Percentiles rank a stretch among this genome's conserved stretches.
Conservation (phyloP, 2,329 filamentous ascomycete species). For the Botrytis paeoniae region DNA sequence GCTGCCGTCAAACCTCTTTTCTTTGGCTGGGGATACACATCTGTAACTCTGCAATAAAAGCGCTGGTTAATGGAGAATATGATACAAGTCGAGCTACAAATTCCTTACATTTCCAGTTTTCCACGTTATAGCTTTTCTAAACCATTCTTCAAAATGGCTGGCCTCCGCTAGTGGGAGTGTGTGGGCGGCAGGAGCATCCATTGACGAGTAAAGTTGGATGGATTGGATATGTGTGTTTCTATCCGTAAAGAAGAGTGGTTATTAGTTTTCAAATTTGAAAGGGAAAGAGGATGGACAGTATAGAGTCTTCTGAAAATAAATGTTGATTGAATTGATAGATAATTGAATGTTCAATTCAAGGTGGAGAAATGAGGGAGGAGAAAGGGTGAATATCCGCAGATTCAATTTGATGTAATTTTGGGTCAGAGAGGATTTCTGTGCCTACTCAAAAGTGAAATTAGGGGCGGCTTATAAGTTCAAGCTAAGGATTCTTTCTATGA, state of each 20-base stretch:
- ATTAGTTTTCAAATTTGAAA: neutral
- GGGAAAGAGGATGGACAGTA: neutral
- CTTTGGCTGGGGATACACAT: neutral
- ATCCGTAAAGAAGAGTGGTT: neutral
- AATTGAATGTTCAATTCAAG: neutral
- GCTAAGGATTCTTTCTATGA: neutral
- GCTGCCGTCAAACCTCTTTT: neutral
- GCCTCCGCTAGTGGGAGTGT: slow-evolving; percentile 9
- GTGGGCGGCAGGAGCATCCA: neutral
- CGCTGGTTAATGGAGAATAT: neutral
- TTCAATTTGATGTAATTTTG: neutral
- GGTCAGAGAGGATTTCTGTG: neutral
- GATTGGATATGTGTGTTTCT: neutral
- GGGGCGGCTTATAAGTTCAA: neutral
- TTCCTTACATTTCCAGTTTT: slow-evolving; percentile 18
- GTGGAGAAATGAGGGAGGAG: neutral
- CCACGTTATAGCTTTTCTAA: slow-evolving; percentile 20
- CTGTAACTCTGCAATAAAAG: neutral
- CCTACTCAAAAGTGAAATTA: neutral
- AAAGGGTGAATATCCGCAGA: neutral
- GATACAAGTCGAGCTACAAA: neutral
- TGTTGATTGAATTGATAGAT: neutral
- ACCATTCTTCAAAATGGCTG: slow-evolving; percentile 17
- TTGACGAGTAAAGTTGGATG: neutral
- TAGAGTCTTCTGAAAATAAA: neutral